Evolutionary conservation across 805 yeast genomes (phyloP).

Genomic region (Starmera amethionina): DNA sequence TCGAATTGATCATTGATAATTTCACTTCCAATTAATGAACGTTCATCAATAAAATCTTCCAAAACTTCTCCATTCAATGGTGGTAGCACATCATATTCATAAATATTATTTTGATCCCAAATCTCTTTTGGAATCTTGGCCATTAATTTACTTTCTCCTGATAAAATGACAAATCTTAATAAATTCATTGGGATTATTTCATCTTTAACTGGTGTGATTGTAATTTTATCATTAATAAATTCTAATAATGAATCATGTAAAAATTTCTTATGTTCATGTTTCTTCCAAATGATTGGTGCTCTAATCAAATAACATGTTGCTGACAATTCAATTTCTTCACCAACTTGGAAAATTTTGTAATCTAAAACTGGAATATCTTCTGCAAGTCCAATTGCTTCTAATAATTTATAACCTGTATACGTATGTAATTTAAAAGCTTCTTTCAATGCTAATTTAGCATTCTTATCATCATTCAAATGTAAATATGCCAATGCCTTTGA

Average conservation of each 20-base stretch:
- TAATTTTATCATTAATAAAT: conserved; percentile 11
- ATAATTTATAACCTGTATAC: conserved; percentile 39
- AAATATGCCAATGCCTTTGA: conserved; percentile 58
- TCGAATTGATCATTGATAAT: conserved; percentile 13
- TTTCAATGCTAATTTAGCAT: conserved; percentile 39
- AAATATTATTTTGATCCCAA: conserved; percentile 53
- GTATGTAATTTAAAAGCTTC: conserved; percentile 50
- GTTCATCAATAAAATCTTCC: conserved; percentile 23
- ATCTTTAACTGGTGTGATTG: conserved; percentile 9
- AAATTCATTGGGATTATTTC: conserved; percentile 45
- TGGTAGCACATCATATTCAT: conserved; percentile 66
- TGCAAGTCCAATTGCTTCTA: conserved; percentile 33
- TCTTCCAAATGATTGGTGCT: conserved; percentile 46
- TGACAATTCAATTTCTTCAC: conserved; percentile 25
- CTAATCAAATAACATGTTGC: conserved; percentile 52
- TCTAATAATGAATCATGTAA: conserved; percentile 31
- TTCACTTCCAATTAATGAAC: conserved; percentile 12
- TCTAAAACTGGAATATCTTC: conserved; percentile 20
- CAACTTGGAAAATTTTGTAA: conserved; percentile 16
- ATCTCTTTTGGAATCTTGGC: conserved; percentile 53
- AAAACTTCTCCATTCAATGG: conserved; percentile 40
- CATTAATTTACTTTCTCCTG: conserved; percentile 65
- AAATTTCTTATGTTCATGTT: conserved; percentile 34
- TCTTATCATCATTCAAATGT: conserved; percentile 25
- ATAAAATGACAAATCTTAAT: conserved; percentile 55